Evolutionary conservation across 2,329 filamentous ascomycete species (phyloP).

Genomic region (Neofusicoccum parvum): DNA sequence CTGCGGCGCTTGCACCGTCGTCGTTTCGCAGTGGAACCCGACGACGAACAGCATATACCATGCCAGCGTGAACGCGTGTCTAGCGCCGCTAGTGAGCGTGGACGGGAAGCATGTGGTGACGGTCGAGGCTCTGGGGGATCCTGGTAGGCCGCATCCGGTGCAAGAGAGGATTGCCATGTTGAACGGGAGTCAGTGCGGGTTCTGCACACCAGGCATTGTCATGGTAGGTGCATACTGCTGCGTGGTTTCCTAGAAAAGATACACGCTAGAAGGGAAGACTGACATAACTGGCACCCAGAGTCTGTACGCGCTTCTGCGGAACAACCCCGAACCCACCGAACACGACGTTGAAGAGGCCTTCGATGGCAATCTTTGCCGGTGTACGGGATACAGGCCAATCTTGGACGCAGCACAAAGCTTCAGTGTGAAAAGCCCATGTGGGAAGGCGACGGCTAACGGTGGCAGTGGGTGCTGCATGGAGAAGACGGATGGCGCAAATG

Average conservation of each 20-base stretch:
- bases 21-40: constrained; percentile 86
- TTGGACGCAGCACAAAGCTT: constrained; percentile 93
- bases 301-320: constrained; percentile 87
- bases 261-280: neutral
- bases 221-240: constrained; percentile 57
- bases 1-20: constrained; percentile 94
- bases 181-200: constrained; percentile 92
- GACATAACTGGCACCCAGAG: constrained; percentile 55
- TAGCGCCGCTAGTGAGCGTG: constrained; percentile 87
- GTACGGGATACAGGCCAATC: constrained; percentile 93
- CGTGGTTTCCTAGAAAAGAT: neutral
- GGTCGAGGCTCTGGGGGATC: constrained; percentile 90
- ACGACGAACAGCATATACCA: constrained; percentile 93
- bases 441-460: constrained; percentile 59
- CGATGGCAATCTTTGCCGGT: constrained; percentile 93
- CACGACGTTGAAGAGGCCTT: constrained; percentile 93
- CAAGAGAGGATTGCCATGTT: constrained; percentile 90
- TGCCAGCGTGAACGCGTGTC: constrained; percentile 92
- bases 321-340: constrained; percentile 75
- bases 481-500: constrained; percentile 47
- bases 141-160: constrained; percentile 81
- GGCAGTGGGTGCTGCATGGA: constrained; percentile 74
- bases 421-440: constrained; percentile 60
- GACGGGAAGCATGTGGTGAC: constrained; percentile 99
- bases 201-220: constrained; percentile 96